A percentile compares a stretch with the other conserved stretches of the same genome.
Conservation (phyloP, 2,329 filamentous ascomycete genomes). For the Rutstroemia sp. region DNA sequence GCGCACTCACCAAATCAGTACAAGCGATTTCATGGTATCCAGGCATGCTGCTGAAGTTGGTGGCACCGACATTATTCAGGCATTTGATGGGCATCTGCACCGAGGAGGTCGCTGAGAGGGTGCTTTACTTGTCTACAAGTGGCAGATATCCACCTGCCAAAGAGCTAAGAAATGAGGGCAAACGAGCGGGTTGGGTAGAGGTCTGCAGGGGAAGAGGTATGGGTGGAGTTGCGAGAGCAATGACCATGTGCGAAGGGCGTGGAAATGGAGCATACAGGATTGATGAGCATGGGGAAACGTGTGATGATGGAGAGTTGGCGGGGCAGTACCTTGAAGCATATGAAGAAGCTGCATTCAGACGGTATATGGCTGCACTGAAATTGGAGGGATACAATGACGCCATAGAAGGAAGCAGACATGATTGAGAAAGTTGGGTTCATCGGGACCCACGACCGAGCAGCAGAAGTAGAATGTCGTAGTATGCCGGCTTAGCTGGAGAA, state of each 20-base stretch:
- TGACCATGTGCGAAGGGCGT: neutral
- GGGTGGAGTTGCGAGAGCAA: neutral
- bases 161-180: neutral
- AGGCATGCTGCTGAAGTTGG: neutral
- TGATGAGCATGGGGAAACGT: neutral
- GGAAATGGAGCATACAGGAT: conserved; percentile 2
- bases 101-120: neutral
- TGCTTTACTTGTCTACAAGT: neutral
- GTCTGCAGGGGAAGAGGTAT: neutral
- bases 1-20: neutral
- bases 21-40: neutral
- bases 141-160: neutral
- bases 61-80: neutral
- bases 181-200: neutral
- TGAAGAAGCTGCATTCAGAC: neutral
- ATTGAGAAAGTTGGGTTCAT: too few relatives aligned
- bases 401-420: too few relatives aligned
- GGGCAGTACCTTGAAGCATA: neutral
- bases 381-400: neutral
- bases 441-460: too few relatives aligned
- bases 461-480: too few relatives aligned
- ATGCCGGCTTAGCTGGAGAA: too few relatives aligned
- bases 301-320: neutral
- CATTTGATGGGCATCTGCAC: neutral
- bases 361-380: neutral